These are phyloP conservation scores for Pisolithus thermaeus DNA, from an alignment of 1,284 basidiomycete genomes.

Conservation along the genomic window DNA sequence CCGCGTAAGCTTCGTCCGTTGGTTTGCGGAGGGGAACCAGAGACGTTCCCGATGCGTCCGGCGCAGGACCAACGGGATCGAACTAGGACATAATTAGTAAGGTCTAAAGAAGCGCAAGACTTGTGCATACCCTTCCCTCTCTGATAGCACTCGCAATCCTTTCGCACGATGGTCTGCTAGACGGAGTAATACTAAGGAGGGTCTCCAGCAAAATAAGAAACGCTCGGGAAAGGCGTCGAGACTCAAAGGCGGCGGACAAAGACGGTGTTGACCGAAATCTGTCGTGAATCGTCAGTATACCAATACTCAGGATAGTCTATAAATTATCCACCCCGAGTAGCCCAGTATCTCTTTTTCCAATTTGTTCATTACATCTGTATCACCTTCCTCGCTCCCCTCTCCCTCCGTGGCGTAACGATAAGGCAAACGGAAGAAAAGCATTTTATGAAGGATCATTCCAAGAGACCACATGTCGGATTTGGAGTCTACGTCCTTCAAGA, in stretches of 20 bases:
- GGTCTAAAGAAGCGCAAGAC: background rate
- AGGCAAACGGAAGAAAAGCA: constrained; percentile 83
- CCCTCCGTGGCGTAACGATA: constrained; percentile 63
- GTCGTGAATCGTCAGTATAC: constrained; percentile 5
- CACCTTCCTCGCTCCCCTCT: constrained; percentile 41
- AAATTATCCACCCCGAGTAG: constrained; percentile 62
- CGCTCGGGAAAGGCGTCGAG: constrained; percentile 62
- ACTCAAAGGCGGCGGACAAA: constrained; percentile 51
- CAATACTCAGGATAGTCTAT: background rate
- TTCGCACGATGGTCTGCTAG: constrained; percentile 63
- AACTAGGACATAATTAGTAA: constrained; percentile 14
- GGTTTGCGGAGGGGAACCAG: constrained; percentile 21
- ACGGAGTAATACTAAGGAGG: constrained; percentile 58
- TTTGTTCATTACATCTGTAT: constrained; percentile 53
- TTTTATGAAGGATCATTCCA: constrained; percentile 89
- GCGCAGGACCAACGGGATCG: constrained; percentile 10
- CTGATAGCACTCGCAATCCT: constrained; percentile 60
- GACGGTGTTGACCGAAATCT: constrained; percentile 58
- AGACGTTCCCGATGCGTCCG: constrained; percentile 12
- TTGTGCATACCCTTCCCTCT: constrained; percentile 53
- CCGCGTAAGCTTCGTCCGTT: constrained; percentile 6
- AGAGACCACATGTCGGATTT: constrained; percentile 89
- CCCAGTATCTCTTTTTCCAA: constrained; percentile 70
- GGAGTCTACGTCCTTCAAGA: constrained; percentile 70
- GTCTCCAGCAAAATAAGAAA: constrained; percentile 69